These are phyloP conservation scores for Pseudogymnoascus sp. DNA, from an alignment of 2,329 filamentous ascomycete species.

Conservation along the genomic window DNA sequence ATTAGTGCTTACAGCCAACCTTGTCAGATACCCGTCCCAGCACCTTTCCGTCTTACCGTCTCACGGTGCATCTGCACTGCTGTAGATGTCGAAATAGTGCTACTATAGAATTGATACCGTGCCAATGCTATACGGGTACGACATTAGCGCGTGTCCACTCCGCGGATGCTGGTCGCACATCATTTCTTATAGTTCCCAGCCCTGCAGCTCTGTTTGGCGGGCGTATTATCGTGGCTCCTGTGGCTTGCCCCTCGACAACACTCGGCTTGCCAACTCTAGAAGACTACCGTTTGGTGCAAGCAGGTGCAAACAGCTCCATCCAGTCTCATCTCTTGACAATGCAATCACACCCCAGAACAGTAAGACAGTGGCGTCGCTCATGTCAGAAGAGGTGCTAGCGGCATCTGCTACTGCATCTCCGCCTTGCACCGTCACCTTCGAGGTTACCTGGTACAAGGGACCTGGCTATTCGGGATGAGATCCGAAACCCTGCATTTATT, in stretches of 20 bases:
- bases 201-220: neutral
- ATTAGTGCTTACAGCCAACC: neutral
- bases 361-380: neutral
- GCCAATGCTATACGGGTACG: neutral
- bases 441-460: neutral
- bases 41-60: neutral
- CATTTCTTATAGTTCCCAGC: neutral
- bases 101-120: neutral
- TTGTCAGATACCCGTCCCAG: neutral
- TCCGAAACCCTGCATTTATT: neutral
- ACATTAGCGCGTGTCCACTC: neutral
- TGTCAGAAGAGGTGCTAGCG: neutral
- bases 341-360: neutral
- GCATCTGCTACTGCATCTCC: neutral
- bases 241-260: neutral
- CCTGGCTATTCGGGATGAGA: neutral
- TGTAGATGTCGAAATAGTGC: neutral
- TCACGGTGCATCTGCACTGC: neutral
- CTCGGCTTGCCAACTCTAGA: neutral
- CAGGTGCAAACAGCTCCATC: neutral
- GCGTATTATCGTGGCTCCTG: neutral
- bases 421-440: neutral
- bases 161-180: neutral
- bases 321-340: neutral
- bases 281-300: neutral